Percentiles rank a stretch among this genome's conserved stretches.
Evolutionary conservation across 139 green algal species (phyloP).

Genomic region (Closterium sp.): DNA sequence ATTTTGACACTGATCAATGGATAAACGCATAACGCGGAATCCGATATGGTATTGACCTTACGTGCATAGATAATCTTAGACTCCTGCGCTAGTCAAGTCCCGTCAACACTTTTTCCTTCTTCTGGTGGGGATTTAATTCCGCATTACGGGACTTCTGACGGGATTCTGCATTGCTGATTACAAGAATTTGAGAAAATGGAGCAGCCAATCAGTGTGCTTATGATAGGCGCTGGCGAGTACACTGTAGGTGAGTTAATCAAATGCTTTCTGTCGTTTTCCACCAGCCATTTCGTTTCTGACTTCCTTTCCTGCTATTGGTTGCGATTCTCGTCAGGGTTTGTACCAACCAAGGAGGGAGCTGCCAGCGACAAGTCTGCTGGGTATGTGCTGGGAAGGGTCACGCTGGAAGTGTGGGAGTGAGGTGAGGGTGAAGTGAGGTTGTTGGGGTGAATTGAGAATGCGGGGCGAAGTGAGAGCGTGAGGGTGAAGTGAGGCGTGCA

Average conservation of each 20-base stretch:
- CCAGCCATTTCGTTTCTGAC: not conserved
- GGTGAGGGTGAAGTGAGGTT: too few species aligned
- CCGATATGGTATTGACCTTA: too few species aligned
- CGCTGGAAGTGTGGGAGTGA: not conserved
- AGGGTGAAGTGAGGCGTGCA: not conserved
- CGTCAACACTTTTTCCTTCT: too few species aligned
- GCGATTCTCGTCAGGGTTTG: slow-evolving; percentile 24
- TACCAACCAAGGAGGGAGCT: slow-evolving; percentile 26
- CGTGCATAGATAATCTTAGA: too few species aligned
- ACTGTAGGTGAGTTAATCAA: slow-evolving; percentile 20
- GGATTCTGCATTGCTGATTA: not conserved
- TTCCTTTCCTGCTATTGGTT: not conserved
- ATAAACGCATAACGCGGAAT: too few species aligned
- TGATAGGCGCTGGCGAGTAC: slow-evolving; percentile 45
- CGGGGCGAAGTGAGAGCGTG: too few species aligned
- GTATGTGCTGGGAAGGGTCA: not conserved
- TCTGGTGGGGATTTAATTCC: too few species aligned
- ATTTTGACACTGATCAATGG: too few species aligned
- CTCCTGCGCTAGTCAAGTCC: too few species aligned
- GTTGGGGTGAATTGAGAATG: not conserved
- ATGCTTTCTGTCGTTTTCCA: too few species aligned
- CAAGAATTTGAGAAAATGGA: not conserved
- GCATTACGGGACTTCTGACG: too few species aligned
- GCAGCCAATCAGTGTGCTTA: slow-evolving; percentile 30
- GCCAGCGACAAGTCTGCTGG: slow-evolving; percentile 39